Base-by-base conservation (phyloP, 306 rosid species). In the Pueraria montana region DNA sequence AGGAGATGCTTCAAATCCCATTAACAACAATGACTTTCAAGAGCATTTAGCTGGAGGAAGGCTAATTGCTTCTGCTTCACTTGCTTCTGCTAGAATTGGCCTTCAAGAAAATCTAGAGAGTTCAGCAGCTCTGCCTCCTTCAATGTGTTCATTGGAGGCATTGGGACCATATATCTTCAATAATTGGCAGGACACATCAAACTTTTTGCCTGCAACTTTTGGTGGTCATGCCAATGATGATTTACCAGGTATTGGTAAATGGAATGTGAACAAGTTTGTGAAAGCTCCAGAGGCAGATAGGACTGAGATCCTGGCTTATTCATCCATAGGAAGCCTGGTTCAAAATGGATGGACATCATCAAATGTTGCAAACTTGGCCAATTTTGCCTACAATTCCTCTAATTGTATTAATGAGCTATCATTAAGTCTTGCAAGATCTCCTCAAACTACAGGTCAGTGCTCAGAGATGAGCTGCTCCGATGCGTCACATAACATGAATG, bases 401-500 rank as follows among this genome's bases (percentile, higher is more conserved):
- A 87, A 84, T 34, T 82, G 88, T 61, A 84, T 87, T 11, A 94
- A 91, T 11, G 92, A 89, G 64, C 94, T 93, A 17, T 88, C 98
- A 14, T 75, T 93, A 5, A 89, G 93, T 74, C 91, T 93, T 36
- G 91, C 94, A 26, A 87, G 94, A 18, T 88, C 97, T 63, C 82
- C 78, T 58, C 36, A 36, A 30, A 58, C 83, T 71, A 76, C 71
- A 1, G 93, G 87, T 65, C 97, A 86, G 58, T 86, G 89, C 82
- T 81, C 92, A 0, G 97, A 87, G 52, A 43, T 84, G 68, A 77
- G 85, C n/a, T 74, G 84, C 34, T 87, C 94, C 13, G 89, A 83
- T 18, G 73, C 82, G 4, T 82, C 83, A 1, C 80, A 69, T 52
- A 78, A 84, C 82, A 76, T 88, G 84, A 84, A 86, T 74, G 88